Evolutionary conservation across 345 rosid species (phyloP), one percentile per base, ranked within the genome.

Genomic region (Aquilaria malaccensis): DNA sequence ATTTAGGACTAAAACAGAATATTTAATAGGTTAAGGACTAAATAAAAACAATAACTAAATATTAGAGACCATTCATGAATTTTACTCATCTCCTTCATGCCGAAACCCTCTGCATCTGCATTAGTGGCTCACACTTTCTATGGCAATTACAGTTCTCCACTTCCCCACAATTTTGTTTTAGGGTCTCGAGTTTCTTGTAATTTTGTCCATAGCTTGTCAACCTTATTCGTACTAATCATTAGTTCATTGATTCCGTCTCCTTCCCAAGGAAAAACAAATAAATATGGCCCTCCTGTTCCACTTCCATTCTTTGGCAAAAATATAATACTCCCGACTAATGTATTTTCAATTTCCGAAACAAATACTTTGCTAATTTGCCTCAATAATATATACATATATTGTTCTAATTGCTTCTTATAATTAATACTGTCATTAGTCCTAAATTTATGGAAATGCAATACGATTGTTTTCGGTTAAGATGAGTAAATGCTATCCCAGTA

Each of bases 101-200:
- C 2, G 7, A 37, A 37, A 37, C 43, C 7, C 43, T 37, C 43
- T 4, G 7, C 7, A 37, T 3, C 43, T 14, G 15, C 68, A 63
- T 69, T 74, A 54, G 58, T 58, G 56, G 64, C 46, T 62, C 64
- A 52, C 67, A 47, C 46, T 50, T 4, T 30, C 52, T 55, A 33
- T 9, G 47, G 55, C 52, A 5, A 62, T 57, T 56, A 46, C 66
- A 43, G 56, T 50, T 30, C 30, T 62, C 2, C 69, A 55, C 30
- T 32, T 50, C 2, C 54, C 72, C 43, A 67, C 22, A 4, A 30
- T 49, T 15, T 51, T 11, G 33, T 33, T 33, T 22, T 31, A 0
- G 65, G 56, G 55, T 22, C 43, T 37, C 43, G 43, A 51, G 66
- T 52, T 9, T 9, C 50, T 37, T 62, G 13, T 32, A 47, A 4